Evolutionary conservation across 768 basidiomycete species (phyloP).

Genomic region (Xerocomellus amylosporus): DNA sequence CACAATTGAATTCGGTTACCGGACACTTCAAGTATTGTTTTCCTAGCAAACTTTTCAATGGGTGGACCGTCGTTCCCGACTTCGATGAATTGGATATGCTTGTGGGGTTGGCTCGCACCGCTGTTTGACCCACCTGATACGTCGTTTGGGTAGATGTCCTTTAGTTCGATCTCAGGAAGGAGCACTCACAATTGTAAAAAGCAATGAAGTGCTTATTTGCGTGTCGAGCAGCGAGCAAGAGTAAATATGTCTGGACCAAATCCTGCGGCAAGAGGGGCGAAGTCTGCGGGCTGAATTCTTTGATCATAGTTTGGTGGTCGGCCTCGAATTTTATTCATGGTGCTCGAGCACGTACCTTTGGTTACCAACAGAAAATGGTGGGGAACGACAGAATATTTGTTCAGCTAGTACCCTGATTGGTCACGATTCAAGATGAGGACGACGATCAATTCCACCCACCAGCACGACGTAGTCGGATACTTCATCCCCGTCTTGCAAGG

Average conservation of each 20-base stretch:
- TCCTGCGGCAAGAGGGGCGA: conserved; percentile 79
- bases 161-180: neutral
- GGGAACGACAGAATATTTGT: conserved; percentile 82
- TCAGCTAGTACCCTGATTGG: conserved; percentile 50
- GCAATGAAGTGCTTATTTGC: conserved; percentile 63
- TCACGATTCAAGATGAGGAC: neutral
- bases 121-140: conserved; percentile 65
- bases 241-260: conserved; percentile 70
- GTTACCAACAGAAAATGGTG: conserved; percentile 86
- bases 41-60: conserved; percentile 66
- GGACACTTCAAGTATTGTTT: conserved; percentile 49
- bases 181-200: conserved; percentile 82
- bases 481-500: conserved; percentile 45
- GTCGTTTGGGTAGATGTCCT: neutral
- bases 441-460: conserved; percentile 42
- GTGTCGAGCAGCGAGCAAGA: conserved; percentile 67
- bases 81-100: conserved; percentile 87
- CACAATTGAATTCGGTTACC: conserved; percentile 9
- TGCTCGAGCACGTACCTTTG: conserved; percentile 53
- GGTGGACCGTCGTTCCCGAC: conserved; percentile 66
- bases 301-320: neutral
- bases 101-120: conserved; percentile 88
- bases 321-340: neutral
- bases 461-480: conserved; percentile 62
- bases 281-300: conserved; percentile 75